These are phyloP conservation scores for Adiantum capillusveneris DNA, from an alignment of 75 land plant genomes.

Conservation along the genomic window DNA sequence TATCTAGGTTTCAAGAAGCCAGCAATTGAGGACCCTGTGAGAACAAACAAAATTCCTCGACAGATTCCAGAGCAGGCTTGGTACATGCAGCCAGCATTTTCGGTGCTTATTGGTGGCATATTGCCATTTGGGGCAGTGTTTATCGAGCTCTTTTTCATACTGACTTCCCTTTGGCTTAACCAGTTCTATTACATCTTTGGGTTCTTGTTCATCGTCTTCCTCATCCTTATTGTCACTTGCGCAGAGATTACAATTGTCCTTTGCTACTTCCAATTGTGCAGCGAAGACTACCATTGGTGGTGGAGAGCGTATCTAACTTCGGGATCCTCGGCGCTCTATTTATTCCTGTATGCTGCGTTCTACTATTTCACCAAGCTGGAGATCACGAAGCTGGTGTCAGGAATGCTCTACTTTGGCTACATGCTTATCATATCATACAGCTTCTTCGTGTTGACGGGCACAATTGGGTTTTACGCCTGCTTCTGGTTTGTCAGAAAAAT, in stretches of 20 bases:
- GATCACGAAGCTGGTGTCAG: slow-evolving; percentile 79
- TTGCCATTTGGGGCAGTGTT: slow-evolving; percentile 64
- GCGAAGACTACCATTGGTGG: slow-evolving; percentile 94
- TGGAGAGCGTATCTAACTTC: slow-evolving; percentile 90
- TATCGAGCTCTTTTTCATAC: slow-evolving; percentile 83
- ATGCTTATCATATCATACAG: slow-evolving; percentile 70
- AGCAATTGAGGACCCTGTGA: slow-evolving; percentile 67
- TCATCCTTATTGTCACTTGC: slow-evolving; percentile 76
- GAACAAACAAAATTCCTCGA: slow-evolving; percentile 62
- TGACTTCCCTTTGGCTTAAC: slow-evolving; percentile 84
- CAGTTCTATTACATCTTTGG: slow-evolving; percentile 97
- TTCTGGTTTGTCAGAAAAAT: slow-evolving; percentile 86
- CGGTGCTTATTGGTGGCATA: slow-evolving; percentile 66
- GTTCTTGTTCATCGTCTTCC: slow-evolving; percentile 84
- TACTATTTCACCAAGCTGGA: slow-evolving; percentile 90
- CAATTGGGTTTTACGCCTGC: slow-evolving; percentile 91
- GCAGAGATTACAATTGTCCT: slow-evolving; percentile 90
- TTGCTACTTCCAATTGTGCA: slow-evolving; percentile 93
- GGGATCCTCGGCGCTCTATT: slow-evolving; percentile 82
- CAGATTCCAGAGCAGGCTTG: slow-evolving; percentile 72
- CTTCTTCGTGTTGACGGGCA: slow-evolving; percentile 84
- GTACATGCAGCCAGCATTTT: slow-evolving; percentile 67
- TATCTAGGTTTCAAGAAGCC: slow-evolving; percentile 67
- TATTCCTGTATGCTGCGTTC: slow-evolving; percentile 83
- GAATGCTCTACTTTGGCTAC: slow-evolving; percentile 82